Base-by-base conservation (phyloP, 129 eudicot genomes). In the Artemisia argyi region DNA sequence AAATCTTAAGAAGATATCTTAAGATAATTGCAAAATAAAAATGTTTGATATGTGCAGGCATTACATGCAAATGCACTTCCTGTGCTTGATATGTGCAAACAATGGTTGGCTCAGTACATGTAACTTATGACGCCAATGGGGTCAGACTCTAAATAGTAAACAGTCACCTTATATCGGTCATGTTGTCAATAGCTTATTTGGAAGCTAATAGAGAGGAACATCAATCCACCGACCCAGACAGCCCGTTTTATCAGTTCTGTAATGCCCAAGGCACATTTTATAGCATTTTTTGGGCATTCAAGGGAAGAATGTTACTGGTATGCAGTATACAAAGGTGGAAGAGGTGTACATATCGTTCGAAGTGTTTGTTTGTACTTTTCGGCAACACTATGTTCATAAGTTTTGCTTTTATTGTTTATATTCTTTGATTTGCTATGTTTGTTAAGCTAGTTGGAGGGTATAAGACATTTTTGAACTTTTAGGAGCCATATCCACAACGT, bases 61-160 rank as follows among this genome's bases (percentile, higher is more conserved):
- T 78, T 93, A 72, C 98, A 93, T 83, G 96, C 98, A 12, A 93
- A 93, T 65, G 96, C 97, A 12, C 95, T 89, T 55, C 96, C 98
- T 5, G 98, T 93, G 79, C 97, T 93, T 69, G 98, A 93, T 79
- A 85, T 87, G 98, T 93, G 98, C 95, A 93, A 89, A 71, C 98
- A 93, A 75, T 93, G 98, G 98, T 75, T 93, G 83, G 95, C 96
- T 56, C 96, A 93, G 77, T 89, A 93, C 80, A 93, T 93, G 98
- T 93, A 80, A 82, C 1, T 19, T 59, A 58, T 9, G 58, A 55
- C 49, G 32, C 18, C n/a, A 60, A 10, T 7, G 46, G 73, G 6
- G 48, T 63, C 49, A 63, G 68, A 63, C 48, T 65, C n/a, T 65
- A 18, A 65, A 65, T 20, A 14, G 53, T n/a, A 35, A 30, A 32